Base-by-base conservation (phyloP, 331 rosid species). In the Acacia pycnantha region DNA sequence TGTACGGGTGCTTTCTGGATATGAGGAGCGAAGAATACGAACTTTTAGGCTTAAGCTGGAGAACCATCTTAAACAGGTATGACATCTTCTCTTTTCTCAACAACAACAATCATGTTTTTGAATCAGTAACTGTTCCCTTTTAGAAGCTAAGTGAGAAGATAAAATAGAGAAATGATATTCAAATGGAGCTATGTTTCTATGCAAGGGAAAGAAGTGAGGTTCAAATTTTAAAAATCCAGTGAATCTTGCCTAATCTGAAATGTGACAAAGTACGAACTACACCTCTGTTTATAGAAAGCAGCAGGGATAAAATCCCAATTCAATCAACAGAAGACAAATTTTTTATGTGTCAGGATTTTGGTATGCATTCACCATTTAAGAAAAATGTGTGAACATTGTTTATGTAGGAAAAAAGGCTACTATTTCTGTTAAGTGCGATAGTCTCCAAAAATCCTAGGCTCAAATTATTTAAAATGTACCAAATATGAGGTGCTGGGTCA, bases 1-100 rank as follows among this genome's bases (percentile, higher is more conserved):
- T 82, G 94, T 67, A 13, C 87, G 94, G 83, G 96, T 95, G 80
- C 93, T 95, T 79, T 90, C 97, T 48, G 97, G 99, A 69, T 93
- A 90, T 76, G 99, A 95, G 89, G 92, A 93, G 82, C 93, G 94
- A 58, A 89, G 92, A 89, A 95, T 95, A 81, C 91, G 96, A 33
- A 43, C 87, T 14, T 82, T 73, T 62, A 92, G 99, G 77, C 70
- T 93, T 77, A 83, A 88, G 80, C 83, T 92, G 83, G 97, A 95
- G 82, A 83, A 88, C 50, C 98, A 83, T 5, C 35, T 89, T 58
- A 81, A 78, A 68, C 91, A 93, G 99, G 98, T 95, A 58, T 75
- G 64, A 31, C 66, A 27, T 75, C 26, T 73, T 79, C 31, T 84
- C 74, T 75, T 62, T 41, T 48, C 2, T 13, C 19, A 26, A 62